Conservation (phyloP, 306 rosid genomes). For the Fragaria vesca region DNA sequence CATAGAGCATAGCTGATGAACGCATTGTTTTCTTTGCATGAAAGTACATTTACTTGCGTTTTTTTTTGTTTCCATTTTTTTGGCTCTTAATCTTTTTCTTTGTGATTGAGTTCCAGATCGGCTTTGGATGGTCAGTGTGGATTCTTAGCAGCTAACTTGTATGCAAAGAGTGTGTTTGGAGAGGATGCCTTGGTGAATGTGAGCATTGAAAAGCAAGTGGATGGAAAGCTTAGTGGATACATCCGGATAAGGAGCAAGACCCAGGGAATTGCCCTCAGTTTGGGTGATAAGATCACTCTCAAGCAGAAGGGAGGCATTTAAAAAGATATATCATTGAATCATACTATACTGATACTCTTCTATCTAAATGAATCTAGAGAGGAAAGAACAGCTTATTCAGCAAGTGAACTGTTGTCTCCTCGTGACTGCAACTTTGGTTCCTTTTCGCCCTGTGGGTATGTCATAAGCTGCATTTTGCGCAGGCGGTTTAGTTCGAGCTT, state of each 20-base stretch:
- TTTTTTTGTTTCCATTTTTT: background rate
- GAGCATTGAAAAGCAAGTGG: slow-evolving; percentile 73
- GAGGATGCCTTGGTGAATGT: slow-evolving; percentile 79
- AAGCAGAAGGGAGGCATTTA: slow-evolving; percentile 67
- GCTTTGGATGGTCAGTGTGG: slow-evolving; percentile 71
- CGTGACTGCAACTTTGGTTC: background rate
- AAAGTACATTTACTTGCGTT: background rate
- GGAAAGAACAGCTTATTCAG: background rate
- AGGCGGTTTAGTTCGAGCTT: background rate
- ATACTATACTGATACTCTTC: background rate
- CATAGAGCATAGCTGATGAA: too few relatives aligned
- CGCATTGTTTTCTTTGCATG: background rate
- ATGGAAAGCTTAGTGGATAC: slow-evolving; percentile 67
- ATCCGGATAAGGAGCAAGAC: slow-evolving; percentile 84
- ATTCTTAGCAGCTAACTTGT: slow-evolving; percentile 64
- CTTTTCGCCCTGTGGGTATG: slow-evolving; percentile 2
- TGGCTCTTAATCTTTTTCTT: background rate
- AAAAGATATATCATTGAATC: background rate
- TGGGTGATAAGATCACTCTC: slow-evolving; percentile 74
- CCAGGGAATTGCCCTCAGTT: slow-evolving; percentile 76
- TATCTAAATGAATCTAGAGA: background rate
- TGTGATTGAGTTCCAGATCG: slow-evolving; percentile 32
- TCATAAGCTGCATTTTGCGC: background rate
- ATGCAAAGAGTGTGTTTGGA: slow-evolving; percentile 77
- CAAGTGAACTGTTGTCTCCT: background rate